Conservation (phyloP, 257 asterid genomes). For the Datura wrightii region DNA sequence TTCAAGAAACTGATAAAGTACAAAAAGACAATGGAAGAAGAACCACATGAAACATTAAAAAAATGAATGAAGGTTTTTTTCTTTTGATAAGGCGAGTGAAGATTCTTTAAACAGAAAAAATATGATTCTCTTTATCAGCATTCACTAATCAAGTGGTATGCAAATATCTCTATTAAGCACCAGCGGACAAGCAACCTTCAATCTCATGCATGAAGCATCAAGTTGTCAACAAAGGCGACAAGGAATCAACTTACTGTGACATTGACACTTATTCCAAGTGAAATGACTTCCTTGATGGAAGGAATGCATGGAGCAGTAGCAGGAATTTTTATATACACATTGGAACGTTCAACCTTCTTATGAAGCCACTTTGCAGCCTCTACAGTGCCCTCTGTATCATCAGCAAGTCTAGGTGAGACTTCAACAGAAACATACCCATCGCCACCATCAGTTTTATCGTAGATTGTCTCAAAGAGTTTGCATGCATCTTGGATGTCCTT, state of each 20-base stretch:
- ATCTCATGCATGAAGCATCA: background rate
- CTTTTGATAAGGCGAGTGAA: too few relatives aligned
- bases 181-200: slow-evolving; percentile 4
- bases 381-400: slow-evolving; percentile 84
- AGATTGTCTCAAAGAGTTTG: slow-evolving; percentile 89
- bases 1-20: slow-evolving; percentile 14
- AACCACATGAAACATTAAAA: background rate
- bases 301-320: slow-evolving; percentile 98
- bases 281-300: slow-evolving; percentile 97
- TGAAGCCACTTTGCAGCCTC: slow-evolving; percentile 98
- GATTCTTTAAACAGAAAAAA: background rate
- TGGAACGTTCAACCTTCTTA: slow-evolving; percentile 78
- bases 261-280: slow-evolving; percentile 88
- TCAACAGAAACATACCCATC: slow-evolving; percentile 99
- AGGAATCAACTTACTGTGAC: slow-evolving; percentile 74
- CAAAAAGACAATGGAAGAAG: slow-evolving; percentile 1
- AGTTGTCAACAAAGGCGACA: background rate
- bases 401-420: slow-evolving; percentile 96
- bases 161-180: background rate
- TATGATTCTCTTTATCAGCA: background rate
- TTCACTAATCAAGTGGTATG: background rate
- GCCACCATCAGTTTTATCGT: slow-evolving; percentile 83
- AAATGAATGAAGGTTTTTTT: background rate
- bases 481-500: slow-evolving; percentile 99
- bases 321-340: slow-evolving; percentile 96